phyloP scores from a whole-genome alignment of 805 yeast species.

The Schizosaccharomyces cryophilus region DNA sequence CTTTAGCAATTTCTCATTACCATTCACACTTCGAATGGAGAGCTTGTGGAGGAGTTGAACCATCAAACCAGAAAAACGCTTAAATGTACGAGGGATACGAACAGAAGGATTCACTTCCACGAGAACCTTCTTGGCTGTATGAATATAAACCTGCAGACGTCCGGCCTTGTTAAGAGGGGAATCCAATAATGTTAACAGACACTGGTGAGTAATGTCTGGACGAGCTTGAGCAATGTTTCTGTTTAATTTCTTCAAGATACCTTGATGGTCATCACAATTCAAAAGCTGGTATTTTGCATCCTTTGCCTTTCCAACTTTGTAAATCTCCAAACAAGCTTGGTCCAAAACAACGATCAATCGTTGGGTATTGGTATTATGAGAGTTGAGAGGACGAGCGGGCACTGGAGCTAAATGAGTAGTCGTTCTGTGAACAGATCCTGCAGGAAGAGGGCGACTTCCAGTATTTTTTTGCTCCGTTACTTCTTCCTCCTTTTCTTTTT shows the following conservation, averaged over 20 bases:
- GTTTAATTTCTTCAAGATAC: conserved; percentile 79
- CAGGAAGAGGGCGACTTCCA: background rate
- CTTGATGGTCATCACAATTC: conserved; percentile 97
- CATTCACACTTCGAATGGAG: conserved; percentile 79
- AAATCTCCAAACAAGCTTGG: conserved; percentile 88
- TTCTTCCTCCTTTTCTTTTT: background rate
- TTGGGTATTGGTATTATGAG: conserved; percentile 15
- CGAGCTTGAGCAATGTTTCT: conserved; percentile 94
- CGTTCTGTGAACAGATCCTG: background rate
- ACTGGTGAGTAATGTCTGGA: conserved; percentile 95
- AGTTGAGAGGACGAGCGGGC: background rate
- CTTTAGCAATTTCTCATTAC: conserved; percentile 77
- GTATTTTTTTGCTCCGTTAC: background rate
- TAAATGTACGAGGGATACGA: conserved; percentile 93
- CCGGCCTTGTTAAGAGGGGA: conserved; percentile 98
- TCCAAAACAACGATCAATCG: conserved; percentile 83
- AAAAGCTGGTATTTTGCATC: conserved; percentile 68
- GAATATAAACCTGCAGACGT: conserved; percentile 82
- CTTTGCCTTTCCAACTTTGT: conserved; percentile 56
- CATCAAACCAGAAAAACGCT: conserved; percentile 92
- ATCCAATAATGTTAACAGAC: conserved; percentile 76
- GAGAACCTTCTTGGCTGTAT: conserved; percentile 81
- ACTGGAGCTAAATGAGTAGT: background rate
- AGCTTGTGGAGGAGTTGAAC: conserved; percentile 83
- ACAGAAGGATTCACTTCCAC: conserved; percentile 91